phyloP scores from a whole-genome alignment of 352 stramenopile species.

The Phytophthora cactorum region DNA sequence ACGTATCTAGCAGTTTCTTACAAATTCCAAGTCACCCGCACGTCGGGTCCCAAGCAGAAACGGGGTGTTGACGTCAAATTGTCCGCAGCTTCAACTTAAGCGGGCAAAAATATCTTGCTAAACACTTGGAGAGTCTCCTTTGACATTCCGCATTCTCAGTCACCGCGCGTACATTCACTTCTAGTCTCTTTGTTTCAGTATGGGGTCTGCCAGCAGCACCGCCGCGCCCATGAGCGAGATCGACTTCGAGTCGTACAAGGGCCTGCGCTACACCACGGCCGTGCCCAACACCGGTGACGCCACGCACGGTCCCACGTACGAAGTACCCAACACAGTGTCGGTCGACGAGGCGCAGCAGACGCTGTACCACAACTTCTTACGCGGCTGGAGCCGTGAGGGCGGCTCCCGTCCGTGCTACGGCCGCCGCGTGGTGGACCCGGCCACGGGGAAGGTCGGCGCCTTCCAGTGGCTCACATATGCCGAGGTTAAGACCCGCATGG shows the following conservation, averaged over 20 bases:
- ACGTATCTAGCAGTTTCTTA: conserved; percentile 11
- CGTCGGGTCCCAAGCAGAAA: conserved; percentile 19
- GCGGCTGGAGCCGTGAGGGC: conserved; percentile 22
- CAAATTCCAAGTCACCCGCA: conserved; percentile 8
- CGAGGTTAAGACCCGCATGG: conserved; percentile 47
- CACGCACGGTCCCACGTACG: conserved; percentile 47
- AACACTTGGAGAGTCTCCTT: conserved; percentile 7
- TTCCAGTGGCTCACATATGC: conserved; percentile 72
- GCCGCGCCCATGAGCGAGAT: conserved; percentile 54
- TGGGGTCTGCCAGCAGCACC: conserved; percentile 52
- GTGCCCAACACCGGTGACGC: conserved; percentile 49
- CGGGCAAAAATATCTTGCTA: conserved; percentile 30
- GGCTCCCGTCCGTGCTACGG: conserved; percentile 18
- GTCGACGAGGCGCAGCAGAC: conserved; percentile 49
- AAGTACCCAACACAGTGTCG: conserved; percentile 32
- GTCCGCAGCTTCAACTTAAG: background rate
- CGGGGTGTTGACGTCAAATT: conserved; percentile 1
- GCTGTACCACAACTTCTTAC: conserved; percentile 56
- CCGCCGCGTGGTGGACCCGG: conserved; percentile 22
- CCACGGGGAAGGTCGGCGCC: conserved; percentile 44
- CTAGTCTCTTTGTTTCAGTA: conserved; percentile 17
- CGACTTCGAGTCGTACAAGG: conserved; percentile 63
- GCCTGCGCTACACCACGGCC: conserved; percentile 46
- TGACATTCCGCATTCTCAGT: conserved; percentile 17
- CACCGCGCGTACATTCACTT: conserved; percentile 8